A percentile compares a stretch with the other conserved stretches of the same genome.
Conservation (phyloP, 2,329 filamentous ascomycete species). For the Botrytis tulipae region DNA sequence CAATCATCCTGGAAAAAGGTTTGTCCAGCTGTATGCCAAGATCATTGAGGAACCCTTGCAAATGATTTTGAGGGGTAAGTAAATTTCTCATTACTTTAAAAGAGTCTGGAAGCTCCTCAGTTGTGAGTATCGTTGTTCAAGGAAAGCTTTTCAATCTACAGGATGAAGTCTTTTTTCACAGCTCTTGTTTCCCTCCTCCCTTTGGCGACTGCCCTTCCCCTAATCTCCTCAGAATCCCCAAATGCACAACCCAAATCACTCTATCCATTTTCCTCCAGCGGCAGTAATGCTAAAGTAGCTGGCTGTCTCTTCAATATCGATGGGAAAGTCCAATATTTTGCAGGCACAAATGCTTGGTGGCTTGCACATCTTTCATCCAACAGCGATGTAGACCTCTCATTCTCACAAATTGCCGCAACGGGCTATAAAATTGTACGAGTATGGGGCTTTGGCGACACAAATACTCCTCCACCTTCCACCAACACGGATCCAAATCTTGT, state of each 20-base stretch:
- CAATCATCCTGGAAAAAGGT: neutral
- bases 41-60: neutral
- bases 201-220: neutral
- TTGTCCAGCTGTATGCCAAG: neutral
- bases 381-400: slow-evolving; percentile 49
- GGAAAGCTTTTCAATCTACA: neutral
- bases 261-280: slow-evolving; percentile 5
- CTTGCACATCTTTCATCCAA: slow-evolving; percentile 52
- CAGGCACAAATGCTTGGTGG: slow-evolving; percentile 57
- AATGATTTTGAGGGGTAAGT: neutral
- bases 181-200: slow-evolving; percentile 4
- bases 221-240: slow-evolving; percentile 4
- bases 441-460: slow-evolving; percentile 46
- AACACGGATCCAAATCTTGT: slow-evolving; percentile 42
- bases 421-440: slow-evolving; percentile 55
- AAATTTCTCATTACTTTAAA: neutral
- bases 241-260: neutral
- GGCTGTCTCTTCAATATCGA: slow-evolving; percentile 45
- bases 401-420: slow-evolving; percentile 40
- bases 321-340: slow-evolving; percentile 48
- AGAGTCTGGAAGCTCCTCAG: neutral
- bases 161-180: slow-evolving; percentile 8
- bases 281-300: slow-evolving; percentile 24
- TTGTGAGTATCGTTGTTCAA: neutral
- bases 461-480: slow-evolving; percentile 21